These are phyloP conservation scores for Coemansia sp. DNA, from an alignment of 192 early-diverging fungal genomes.

Conservation along the genomic window DNA sequence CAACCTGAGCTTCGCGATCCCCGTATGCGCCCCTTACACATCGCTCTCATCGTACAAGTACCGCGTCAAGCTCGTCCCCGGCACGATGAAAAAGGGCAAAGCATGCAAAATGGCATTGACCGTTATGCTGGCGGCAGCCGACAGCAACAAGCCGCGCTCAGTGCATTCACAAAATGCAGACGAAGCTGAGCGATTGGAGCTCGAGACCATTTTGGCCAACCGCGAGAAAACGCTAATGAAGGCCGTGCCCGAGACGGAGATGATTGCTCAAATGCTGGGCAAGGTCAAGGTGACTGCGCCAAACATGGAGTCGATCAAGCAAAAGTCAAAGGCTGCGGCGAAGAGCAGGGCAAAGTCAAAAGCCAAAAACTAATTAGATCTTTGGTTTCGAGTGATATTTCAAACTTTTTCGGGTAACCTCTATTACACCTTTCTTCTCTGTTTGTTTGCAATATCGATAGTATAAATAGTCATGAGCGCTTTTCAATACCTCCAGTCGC, in stretches of 20 bases:
- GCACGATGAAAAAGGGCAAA: conserved; percentile 89
- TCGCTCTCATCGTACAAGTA: conserved; percentile 88
- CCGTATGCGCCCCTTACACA: conserved; percentile 91
- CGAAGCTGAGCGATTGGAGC: conserved; percentile 40
- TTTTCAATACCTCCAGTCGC: neutral
- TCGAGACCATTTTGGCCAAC: conserved; percentile 34
- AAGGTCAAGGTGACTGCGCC: conserved; percentile 85
- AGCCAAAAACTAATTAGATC: neutral
- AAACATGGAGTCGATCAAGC: conserved; percentile 67
- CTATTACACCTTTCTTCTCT: no score
- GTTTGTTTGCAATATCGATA: no score
- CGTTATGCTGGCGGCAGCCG: conserved; percentile 46
- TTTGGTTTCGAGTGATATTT: neutral
- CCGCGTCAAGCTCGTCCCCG: conserved; percentile 91
- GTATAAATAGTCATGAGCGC: neutral
- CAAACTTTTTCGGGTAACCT: no score
- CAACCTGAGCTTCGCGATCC: conserved; percentile 78
- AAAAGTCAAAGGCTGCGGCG: conserved; percentile 49
- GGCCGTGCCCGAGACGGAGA: conserved; percentile 78
- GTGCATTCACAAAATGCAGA: conserved; percentile 1
- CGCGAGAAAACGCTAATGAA: conserved; percentile 81
- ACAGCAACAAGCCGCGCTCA: conserved; percentile 28
- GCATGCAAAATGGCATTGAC: conserved; percentile 61
- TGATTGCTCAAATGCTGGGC: conserved; percentile 77
- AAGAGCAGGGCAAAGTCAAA: conserved; percentile 33